phyloP scores from a whole-genome alignment of 2,329 filamentous ascomycete genomes.

The Penicillium thymicola region DNA sequence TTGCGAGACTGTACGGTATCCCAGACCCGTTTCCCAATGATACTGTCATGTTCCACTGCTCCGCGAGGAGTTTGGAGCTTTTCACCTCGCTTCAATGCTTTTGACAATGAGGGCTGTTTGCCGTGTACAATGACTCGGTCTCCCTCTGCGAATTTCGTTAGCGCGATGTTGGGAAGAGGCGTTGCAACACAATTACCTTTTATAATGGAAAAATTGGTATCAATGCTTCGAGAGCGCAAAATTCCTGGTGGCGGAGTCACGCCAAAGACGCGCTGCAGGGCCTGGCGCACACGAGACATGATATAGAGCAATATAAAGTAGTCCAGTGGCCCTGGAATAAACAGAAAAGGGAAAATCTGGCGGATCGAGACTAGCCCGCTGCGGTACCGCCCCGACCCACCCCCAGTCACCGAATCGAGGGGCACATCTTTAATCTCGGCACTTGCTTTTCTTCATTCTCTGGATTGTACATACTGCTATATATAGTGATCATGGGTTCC shows the following conservation, averaged over 20 bases:
- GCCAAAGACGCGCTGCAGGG: slow-evolving; percentile 32
- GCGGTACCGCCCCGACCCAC: slow-evolving; percentile 12
- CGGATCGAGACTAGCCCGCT: slow-evolving; percentile 9
- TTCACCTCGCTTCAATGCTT: slow-evolving; percentile 39
- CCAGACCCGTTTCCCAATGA: slow-evolving; percentile 62
- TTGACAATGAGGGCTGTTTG: slow-evolving; percentile 41
- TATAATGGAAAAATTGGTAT: slow-evolving; percentile 40
- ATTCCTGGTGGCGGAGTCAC: slow-evolving; percentile 17
- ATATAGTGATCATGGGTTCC: slow-evolving; percentile 28
- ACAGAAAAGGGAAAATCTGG: slow-evolving; percentile 12
- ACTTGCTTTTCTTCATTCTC: not conserved
- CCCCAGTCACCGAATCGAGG: slow-evolving; percentile 9
- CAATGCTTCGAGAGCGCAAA: slow-evolving; percentile 28
- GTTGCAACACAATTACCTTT: slow-evolving; percentile 27
- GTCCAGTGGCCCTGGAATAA: not conserved
- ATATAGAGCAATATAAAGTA: not conserved
- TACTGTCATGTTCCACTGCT: slow-evolving; percentile 47
- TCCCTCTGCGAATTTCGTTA: slow-evolving; percentile 37
- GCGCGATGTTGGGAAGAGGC: not conserved
- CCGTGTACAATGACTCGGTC: slow-evolving; percentile 42
- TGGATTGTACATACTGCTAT: not conserved
- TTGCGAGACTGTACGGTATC: slow-evolving; percentile 58
- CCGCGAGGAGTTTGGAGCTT: slow-evolving; percentile 37
- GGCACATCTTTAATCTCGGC: slow-evolving; percentile 3
- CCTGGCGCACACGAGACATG: slow-evolving; percentile 38